These are phyloP conservation scores for Daedaleopsis nitida DNA, from an alignment of 768 basidiomycete genomes.

Conservation along the genomic window DNA sequence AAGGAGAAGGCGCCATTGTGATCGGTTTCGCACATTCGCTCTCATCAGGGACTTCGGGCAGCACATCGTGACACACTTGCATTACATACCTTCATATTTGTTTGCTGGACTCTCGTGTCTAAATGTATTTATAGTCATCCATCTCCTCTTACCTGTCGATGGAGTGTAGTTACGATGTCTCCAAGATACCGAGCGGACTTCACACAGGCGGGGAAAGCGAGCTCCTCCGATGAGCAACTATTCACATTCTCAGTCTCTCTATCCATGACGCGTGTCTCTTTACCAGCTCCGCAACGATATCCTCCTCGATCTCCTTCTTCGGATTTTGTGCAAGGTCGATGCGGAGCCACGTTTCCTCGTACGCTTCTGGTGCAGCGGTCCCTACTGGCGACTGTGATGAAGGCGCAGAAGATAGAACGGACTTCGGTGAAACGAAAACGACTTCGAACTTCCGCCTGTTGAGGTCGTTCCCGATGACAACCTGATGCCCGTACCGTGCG, in stretches of 20 bases:
- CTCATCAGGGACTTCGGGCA: neutral
- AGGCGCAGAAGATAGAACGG: neutral
- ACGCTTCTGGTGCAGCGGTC: constrained; percentile 30
- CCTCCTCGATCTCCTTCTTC: constrained; percentile 87
- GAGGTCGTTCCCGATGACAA: constrained; percentile 97
- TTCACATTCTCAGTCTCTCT: neutral
- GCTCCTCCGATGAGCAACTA: no score
- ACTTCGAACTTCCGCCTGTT: constrained; percentile 89
- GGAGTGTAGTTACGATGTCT: neutral
- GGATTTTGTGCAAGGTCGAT: constrained; percentile 43
- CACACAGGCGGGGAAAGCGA: no score
- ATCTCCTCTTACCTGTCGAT: neutral
- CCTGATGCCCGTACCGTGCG: constrained; percentile 93
- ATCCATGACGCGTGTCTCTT: constrained; percentile 77
- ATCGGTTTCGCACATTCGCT: neutral
- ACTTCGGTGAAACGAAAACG: constrained; percentile 74
- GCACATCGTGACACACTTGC: no score
- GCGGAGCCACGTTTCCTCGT: constrained; percentile 64
- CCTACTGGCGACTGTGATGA: constrained; percentile 21
- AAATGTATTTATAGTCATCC: neutral
- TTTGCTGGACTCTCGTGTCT: neutral
- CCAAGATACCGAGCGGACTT: no score
- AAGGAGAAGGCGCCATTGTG: constrained; percentile 42
- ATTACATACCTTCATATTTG: neutral
- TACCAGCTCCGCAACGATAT: constrained; percentile 79